Evolutionary conservation across 2,329 filamentous ascomycete species (phyloP).

Genomic region (Arthroderma uncinatum): DNA sequence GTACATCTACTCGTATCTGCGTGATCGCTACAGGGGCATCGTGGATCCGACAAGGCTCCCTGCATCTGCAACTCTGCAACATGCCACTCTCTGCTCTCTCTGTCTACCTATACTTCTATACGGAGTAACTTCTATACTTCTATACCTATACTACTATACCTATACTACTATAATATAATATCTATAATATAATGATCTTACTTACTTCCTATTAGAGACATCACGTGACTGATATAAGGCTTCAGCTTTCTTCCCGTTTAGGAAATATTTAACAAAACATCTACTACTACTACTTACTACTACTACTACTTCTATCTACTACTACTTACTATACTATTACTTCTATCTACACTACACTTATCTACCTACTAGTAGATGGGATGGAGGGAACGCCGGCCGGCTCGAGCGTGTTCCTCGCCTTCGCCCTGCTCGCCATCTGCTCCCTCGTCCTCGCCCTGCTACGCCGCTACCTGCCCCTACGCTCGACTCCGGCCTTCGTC

Average conservation of each 20-base stretch:
- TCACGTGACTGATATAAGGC: neutral
- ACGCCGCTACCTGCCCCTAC: constrained; percentile 80
- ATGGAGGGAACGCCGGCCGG: constrained; percentile 45
- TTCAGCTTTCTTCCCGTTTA: neutral
- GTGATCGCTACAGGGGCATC: too few relatives aligned
- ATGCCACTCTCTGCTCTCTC: neutral
- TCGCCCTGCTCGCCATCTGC: constrained; percentile 64
- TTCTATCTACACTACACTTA: neutral
- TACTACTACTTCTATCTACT: neutral
- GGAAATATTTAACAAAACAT: neutral
- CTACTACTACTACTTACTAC: neutral
- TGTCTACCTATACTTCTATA: neutral
- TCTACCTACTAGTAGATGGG: neutral
- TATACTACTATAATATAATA: neutral
- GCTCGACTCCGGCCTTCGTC: constrained; percentile 80
- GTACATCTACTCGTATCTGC: too few relatives aligned
- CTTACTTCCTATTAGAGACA: neutral
- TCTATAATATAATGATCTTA: neutral
- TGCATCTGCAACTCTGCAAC: neutral
- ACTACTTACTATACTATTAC: neutral
- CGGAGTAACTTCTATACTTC: too few relatives aligned
- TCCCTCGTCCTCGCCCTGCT: constrained; percentile 70
- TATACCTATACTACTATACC: neutral
- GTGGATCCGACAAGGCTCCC: neutral
- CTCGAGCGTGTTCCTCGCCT: constrained; percentile 65